Percentiles rank a stretch among this genome's conserved stretches.
These are phyloP conservation scores for Suhomyces prunicola DNA, from an alignment of 805 yeast genomes.

Conservation along the genomic window DNA sequence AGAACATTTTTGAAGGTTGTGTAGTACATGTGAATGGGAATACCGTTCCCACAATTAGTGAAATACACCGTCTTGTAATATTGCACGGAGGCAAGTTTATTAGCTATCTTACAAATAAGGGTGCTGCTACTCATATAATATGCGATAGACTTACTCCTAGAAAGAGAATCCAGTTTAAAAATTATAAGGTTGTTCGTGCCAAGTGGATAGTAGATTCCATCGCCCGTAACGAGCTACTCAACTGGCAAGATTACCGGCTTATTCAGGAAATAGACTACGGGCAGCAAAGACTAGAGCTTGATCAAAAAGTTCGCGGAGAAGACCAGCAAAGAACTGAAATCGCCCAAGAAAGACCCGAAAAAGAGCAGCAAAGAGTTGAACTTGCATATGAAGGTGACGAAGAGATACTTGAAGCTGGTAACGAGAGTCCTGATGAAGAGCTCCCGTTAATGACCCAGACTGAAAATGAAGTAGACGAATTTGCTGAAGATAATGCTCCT, in stretches of 20 bases:
- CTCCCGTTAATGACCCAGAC: conserved; percentile 11
- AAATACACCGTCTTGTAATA: conserved; percentile 67
- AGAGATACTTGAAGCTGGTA: conserved; percentile 19
- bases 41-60: conserved; percentile 75
- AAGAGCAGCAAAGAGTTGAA: conserved; percentile 45
- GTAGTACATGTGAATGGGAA: conserved; percentile 83
- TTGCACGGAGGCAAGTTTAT: conserved; percentile 77
- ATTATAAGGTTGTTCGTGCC: conserved; percentile 76
- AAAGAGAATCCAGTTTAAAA: conserved; percentile 61
- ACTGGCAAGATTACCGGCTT: conserved; percentile 68
- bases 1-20: conserved; percentile 56
- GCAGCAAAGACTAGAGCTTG: conserved; percentile 38
- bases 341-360: not conserved
- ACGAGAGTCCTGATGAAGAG: conserved; percentile 1
- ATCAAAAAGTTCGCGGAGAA: conserved; percentile 3
- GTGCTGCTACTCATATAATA: conserved; percentile 78
- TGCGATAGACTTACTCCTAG: conserved; percentile 78
- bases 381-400: not conserved
- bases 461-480: conserved; percentile 8
- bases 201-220: conserved; percentile 76
- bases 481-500: not conserved
- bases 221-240: conserved; percentile 42
- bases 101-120: conserved; percentile 66
- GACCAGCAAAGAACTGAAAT: not conserved
- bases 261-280: conserved; percentile 53